Evolutionary conservation across 106 monocot genomes (phyloP).

Genomic region (Posidonia australis): DNA sequence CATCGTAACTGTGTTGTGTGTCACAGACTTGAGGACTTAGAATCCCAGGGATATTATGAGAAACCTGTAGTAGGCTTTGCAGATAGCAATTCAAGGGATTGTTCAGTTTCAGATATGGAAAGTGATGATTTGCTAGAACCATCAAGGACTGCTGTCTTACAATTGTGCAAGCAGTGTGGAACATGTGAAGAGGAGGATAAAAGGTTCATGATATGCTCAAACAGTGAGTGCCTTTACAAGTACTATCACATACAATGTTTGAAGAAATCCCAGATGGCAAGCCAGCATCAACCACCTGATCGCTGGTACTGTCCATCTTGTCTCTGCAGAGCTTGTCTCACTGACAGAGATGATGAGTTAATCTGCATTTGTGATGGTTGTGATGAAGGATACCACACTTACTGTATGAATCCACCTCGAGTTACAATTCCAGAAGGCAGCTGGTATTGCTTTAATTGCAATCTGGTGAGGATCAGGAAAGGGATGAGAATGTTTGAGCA

Average conservation of each 20-base stretch:
- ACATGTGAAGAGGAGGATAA: slow-evolving; percentile 11
- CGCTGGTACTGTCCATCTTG: slow-evolving; percentile 31
- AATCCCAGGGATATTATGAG: slow-evolving; percentile 13
- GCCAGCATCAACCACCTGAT: slow-evolving; percentile 2
- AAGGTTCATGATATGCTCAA: slow-evolving; percentile 16
- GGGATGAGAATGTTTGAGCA: slow-evolving; percentile 26
- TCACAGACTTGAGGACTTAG: slow-evolving; percentile 43
- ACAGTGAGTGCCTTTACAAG: slow-evolving; percentile 14
- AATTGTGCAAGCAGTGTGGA: slow-evolving; percentile 18
- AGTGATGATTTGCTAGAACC: slow-evolving; percentile 3
- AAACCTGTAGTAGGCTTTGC: slow-evolving; percentile 2
- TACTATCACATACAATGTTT: slow-evolving; percentile 21
- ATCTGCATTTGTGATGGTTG: slow-evolving; percentile 23
- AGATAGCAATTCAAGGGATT: slow-evolving; percentile 23
- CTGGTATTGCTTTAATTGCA: slow-evolving; percentile 23
- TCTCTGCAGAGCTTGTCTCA: slow-evolving; percentile 18
- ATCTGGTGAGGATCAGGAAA: slow-evolving; percentile 9
- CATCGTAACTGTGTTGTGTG: slow-evolving; percentile 64
- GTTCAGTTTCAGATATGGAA: slow-evolving; percentile 9
- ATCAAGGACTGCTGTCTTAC: slow-evolving; percentile 6
- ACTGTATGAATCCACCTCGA: slow-evolving; percentile 24
- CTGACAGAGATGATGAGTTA: slow-evolving; percentile 18
- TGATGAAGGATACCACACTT: slow-evolving; percentile 21
- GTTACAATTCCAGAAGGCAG: slow-evolving; percentile 12
- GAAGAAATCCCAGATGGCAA: slow-evolving; percentile 11